Evolutionary conservation across 202 grass and related monocot species (phyloP), one percentile per base, ranked within the genome.

Genomic region (Panicum hallii): DNA sequence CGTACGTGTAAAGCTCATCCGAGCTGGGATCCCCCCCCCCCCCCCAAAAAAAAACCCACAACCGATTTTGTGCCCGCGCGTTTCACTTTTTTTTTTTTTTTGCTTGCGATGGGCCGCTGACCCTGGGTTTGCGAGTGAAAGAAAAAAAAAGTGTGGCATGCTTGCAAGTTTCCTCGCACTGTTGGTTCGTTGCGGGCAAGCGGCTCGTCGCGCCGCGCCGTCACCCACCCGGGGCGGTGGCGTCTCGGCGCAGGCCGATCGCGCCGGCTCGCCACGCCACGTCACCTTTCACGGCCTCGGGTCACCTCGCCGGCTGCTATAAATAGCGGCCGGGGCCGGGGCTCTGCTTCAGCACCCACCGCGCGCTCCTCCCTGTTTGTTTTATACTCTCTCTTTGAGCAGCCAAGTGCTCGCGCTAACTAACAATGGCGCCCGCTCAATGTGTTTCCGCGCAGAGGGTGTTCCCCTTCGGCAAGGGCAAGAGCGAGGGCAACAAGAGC

Each of bases 391-490:
- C 36, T 38, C 36, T 38, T 38, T 38, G 36, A 38, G 36, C 36
- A 38, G 36, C 34, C 34, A 3, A 2, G 34, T 34, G 34, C 34
- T 34, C 14, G 74, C 26, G 30, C 66, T 85, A 91, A 40, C 16
- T 12, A 49, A 12, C 47, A 11, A 99, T 99, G 97, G 93, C 93
- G 81, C 91, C 90, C 36, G 58, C 79, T 67, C 88, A 79, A 84
- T 84, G 75, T 61, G 52, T 11, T 5, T 38, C 9, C 15, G 16
- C 23, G 74, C 93, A 93, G 91, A 88, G 97, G 90, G 97, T 97
- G 57, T 99, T 91, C 91, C 84, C 82, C 87, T 99, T 99, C 90
- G 97, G 97, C 90, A 99, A 97, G 91, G 93, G 91, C 82, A 97
- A 92, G 90, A 99, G 93, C 79, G 93, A 99, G 52, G 97, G 97